Conservation (phyloP, 2,329 filamentous ascomycete species). For the Lachnellula occidentalis region DNA sequence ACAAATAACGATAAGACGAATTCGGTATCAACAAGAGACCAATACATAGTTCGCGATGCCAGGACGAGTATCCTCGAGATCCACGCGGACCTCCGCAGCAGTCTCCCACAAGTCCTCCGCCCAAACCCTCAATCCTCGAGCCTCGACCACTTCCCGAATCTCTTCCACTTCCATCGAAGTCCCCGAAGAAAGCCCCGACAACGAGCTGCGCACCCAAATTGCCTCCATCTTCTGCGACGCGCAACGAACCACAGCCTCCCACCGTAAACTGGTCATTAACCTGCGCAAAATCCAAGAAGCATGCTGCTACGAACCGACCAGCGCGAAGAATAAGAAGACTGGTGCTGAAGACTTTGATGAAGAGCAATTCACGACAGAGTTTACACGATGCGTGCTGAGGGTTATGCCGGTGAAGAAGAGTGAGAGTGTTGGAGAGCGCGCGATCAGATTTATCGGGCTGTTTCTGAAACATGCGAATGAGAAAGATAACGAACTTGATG, state of each 20-base stretch:
- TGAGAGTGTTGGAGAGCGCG: conserved; percentile 79
- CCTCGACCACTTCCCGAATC: conserved; percentile 37
- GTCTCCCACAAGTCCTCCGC: conserved; percentile 38
- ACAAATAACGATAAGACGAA: neutral
- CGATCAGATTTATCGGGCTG: conserved; percentile 79
- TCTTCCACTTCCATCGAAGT: conserved; percentile 38
- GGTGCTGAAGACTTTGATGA: conserved; percentile 68
- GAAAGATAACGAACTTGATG: conserved; percentile 63
- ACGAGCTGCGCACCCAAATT: conserved; percentile 66
- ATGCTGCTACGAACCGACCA: conserved; percentile 62
- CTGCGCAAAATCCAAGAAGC: conserved; percentile 87
- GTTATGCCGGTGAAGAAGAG: conserved; percentile 87
- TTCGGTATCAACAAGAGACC: neutral
- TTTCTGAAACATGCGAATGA: conserved; percentile 71
- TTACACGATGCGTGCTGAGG: conserved; percentile 74
- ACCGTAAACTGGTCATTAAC: conserved; percentile 82
- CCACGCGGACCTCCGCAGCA: conserved; percentile 33
- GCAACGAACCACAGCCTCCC: conserved; percentile 82
- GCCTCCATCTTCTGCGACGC: conserved; percentile 72
- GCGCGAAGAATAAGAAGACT: conserved; percentile 46
- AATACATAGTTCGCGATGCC: conserved; percentile 35
- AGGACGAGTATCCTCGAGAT: conserved; percentile 38
- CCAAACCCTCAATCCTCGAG: conserved; percentile 34
- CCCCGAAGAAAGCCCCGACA: conserved; percentile 68
- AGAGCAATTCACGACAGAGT: conserved; percentile 80